Conservation (phyloP, 129 eudicot genomes). For the Flaveria bidentis region DNA sequence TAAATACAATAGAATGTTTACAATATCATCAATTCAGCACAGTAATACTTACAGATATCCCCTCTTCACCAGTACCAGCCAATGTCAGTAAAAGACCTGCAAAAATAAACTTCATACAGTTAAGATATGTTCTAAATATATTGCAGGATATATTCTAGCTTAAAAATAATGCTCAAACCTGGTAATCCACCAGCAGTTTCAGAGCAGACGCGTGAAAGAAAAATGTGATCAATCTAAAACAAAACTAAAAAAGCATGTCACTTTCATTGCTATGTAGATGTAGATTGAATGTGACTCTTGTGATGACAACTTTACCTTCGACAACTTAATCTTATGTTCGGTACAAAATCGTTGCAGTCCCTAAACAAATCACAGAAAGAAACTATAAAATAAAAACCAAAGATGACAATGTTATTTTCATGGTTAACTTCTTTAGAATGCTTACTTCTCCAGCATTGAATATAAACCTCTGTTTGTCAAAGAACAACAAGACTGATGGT, state of each 20-base stretch:
- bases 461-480: slow-evolving; percentile 83
- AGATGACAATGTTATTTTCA: neutral
- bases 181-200: slow-evolving; percentile 99
- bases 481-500: slow-evolving; percentile 85
- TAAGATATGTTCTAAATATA: neutral
- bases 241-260: neutral
- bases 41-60: slow-evolving; percentile 74
- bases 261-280: neutral
- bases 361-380: slow-evolving; percentile 39
- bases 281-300: neutral
- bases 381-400: neutral
- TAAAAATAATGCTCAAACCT: slow-evolving; percentile 38
- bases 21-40: neutral
- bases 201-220: slow-evolving; percentile 94
- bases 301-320: slow-evolving; percentile 54
- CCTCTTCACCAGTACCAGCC: slow-evolving; percentile 91
- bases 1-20: slow-evolving; percentile 8
- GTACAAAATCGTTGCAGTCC: slow-evolving; percentile 93
- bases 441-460: slow-evolving; percentile 98
- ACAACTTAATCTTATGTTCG: slow-evolving; percentile 84
- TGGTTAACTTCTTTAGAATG: neutral
- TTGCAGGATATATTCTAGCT: neutral
- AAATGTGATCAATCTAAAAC: slow-evolving; percentile 90
- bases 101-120: neutral
- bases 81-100: slow-evolving; percentile 83